phyloP scores from a whole-genome alignment of 1,139 yeast species.

The Spathaspora sp. region DNA sequence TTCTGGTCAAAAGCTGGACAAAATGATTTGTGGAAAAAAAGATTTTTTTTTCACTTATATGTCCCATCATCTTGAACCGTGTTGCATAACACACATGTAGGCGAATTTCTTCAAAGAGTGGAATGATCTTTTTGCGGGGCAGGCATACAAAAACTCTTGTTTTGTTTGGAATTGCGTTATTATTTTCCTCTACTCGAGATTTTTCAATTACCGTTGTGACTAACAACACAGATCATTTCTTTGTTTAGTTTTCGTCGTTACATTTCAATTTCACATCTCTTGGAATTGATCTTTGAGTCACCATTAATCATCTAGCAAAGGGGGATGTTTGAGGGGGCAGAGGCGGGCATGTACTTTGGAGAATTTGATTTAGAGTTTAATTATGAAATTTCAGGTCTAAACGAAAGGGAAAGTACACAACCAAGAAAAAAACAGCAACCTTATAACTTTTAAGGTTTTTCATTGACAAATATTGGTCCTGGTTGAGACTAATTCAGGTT shows the following conservation, averaged over 20 bases:
- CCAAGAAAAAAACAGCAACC: neutral
- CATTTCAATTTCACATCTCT: neutral
- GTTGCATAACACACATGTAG: too few species aligned
- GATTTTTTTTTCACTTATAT: neutral
- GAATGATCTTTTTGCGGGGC: too few species aligned
- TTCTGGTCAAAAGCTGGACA: neutral
- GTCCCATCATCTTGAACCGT: too few species aligned
- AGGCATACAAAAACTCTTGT: too few species aligned
- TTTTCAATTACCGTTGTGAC: too few species aligned
- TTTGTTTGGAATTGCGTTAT: too few species aligned
- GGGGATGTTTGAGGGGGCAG: neutral
- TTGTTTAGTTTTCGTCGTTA: too few species aligned
- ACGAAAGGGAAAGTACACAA: neutral
- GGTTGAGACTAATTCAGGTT: neutral
- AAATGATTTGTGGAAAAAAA: too few species aligned
- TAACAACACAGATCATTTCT: too few species aligned
- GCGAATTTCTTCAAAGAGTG: too few species aligned
- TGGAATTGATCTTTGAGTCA: neutral
- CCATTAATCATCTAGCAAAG: neutral
- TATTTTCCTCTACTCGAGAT: too few species aligned
- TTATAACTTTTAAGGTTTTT: neutral
- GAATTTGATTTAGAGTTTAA: neutral
- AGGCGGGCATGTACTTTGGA: neutral
- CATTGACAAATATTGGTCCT: neutral
- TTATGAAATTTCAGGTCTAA: neutral